These are phyloP conservation scores for Durusdinium trenchii DNA, from an alignment of 73 alveolate genomes.

Conservation along the genomic window DNA sequence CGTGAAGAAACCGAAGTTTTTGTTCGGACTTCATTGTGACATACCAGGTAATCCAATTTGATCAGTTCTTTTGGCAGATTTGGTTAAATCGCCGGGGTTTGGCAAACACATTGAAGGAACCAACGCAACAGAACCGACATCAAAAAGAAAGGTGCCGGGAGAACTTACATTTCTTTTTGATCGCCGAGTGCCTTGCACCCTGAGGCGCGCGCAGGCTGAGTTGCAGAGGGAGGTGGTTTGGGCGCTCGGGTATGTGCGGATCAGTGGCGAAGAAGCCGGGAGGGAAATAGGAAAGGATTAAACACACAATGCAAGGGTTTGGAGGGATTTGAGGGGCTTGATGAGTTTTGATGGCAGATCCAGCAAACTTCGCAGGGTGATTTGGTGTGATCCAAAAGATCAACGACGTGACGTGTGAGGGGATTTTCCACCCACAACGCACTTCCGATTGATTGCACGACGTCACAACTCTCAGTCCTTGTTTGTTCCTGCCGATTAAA, in stretches of 20 bases:
- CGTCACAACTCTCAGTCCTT: neutral
- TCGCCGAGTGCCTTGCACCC: neutral
- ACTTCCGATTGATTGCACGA: neutral
- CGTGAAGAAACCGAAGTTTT: neutral
- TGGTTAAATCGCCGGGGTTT: neutral
- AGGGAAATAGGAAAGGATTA: too few relatives aligned
- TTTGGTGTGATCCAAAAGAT: too few relatives aligned
- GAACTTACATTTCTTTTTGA: neutral
- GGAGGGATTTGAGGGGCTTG: too few relatives aligned
- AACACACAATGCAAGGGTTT: too few relatives aligned
- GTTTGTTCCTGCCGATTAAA: too few relatives aligned
- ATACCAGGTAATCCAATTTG: neutral
- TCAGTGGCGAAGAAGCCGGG: too few relatives aligned
- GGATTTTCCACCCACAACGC: neutral
- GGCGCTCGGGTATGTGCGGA: neutral
- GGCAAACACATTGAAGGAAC: neutral
- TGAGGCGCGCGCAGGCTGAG: slow-evolving; percentile 12
- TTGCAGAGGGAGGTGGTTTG: neutral
- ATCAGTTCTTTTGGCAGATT: neutral
- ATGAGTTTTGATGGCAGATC: too few relatives aligned
- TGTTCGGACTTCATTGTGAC: neutral
- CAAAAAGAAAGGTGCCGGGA: neutral
- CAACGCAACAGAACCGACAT: too few relatives aligned
- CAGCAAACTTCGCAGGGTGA: too few relatives aligned
- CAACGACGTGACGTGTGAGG: neutral